Evolutionary conservation across 352 stramenopile genomes (phyloP).

Genomic region (Thraustotheca clavata): DNA sequence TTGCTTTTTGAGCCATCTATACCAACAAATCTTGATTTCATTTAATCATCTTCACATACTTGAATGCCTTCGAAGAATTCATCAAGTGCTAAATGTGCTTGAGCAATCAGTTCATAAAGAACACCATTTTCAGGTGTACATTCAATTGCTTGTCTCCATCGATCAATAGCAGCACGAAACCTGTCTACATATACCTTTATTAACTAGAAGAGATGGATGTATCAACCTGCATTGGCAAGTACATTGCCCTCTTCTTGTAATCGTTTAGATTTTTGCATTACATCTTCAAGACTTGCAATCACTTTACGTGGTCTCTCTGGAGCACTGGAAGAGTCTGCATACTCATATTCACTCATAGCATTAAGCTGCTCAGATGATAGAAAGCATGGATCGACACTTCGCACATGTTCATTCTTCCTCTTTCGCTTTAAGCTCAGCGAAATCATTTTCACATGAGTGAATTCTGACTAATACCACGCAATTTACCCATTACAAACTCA

Average conservation of each 20-base stretch:
- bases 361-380: slow-evolving; percentile 13
- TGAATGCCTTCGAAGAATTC: slow-evolving; percentile 73
- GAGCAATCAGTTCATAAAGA: slow-evolving; percentile 59
- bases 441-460: neutral
- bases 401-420: neutral
- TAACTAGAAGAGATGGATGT: neutral
- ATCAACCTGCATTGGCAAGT: slow-evolving; percentile 42
- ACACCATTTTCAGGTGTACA: slow-evolving; percentile 38
- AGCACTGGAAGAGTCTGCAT: slow-evolving; percentile 17
- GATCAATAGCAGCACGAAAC: slow-evolving; percentile 51
- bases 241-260: slow-evolving; percentile 71
- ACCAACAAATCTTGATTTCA: neutral
- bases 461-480: neutral
- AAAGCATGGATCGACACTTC: neutral
- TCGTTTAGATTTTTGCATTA: slow-evolving; percentile 38
- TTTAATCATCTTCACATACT: slow-evolving; percentile 12
- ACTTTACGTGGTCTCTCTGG: neutral
- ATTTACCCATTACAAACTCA: neutral
- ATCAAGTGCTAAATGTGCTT: slow-evolving; percentile 54
- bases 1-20: slow-evolving; percentile 47
- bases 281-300: slow-evolving; percentile 42
- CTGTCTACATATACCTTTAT: slow-evolving; percentile 25
- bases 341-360: neutral
- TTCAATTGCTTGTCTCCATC: slow-evolving; percentile 52
- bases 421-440: slow-evolving; percentile 24